phyloP scores from a whole-genome alignment of 768 basidiomycete genomes.

The Naematelia encephala region DNA sequence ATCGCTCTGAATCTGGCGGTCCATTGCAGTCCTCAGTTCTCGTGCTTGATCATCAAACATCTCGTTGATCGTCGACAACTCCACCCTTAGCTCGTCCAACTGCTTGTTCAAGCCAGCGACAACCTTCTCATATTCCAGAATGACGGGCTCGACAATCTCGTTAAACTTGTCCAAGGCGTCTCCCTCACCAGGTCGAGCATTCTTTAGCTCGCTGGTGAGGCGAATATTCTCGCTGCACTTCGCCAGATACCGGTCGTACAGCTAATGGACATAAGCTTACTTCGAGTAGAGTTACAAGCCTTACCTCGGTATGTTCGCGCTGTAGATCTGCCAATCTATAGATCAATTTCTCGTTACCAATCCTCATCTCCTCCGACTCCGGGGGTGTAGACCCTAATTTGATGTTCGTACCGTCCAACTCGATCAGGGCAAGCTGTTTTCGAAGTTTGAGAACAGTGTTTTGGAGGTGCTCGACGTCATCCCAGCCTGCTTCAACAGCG shows the following conservation, averaged over 20 bases:
- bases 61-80: constrained; percentile 71
- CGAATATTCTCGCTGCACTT: constrained; percentile 44
- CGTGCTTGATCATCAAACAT: constrained; percentile 88
- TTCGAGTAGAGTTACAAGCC: constrained; percentile 2
- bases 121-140: constrained; percentile 91
- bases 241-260: constrained; percentile 38
- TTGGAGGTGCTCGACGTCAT: constrained; percentile 95
- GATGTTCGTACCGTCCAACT: constrained; percentile 43
- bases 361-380: constrained; percentile 54
- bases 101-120: constrained; percentile 77
- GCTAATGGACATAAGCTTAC: constrained; percentile 17
- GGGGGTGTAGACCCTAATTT: background rate
- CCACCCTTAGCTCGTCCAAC: constrained; percentile 35
- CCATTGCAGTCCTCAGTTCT: constrained; percentile 60
- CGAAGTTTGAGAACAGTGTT: constrained; percentile 76
- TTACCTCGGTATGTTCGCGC: constrained; percentile 81
- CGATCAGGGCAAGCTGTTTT: constrained; percentile 77
- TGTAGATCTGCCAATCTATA: constrained; percentile 79
- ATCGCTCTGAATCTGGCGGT: constrained; percentile 60
- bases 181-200: constrained; percentile 25
- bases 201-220: constrained; percentile 37
- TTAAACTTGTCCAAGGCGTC: constrained; percentile 49
- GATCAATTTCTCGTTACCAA: constrained; percentile 69
- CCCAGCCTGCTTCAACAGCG: constrained; percentile 97
- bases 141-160: constrained; percentile 79